A percentile compares a stretch with the other conserved stretches of the same genome.
Conservation (phyloP, 1,139 yeast species). For the Geotrichum aggregatum region DNA sequence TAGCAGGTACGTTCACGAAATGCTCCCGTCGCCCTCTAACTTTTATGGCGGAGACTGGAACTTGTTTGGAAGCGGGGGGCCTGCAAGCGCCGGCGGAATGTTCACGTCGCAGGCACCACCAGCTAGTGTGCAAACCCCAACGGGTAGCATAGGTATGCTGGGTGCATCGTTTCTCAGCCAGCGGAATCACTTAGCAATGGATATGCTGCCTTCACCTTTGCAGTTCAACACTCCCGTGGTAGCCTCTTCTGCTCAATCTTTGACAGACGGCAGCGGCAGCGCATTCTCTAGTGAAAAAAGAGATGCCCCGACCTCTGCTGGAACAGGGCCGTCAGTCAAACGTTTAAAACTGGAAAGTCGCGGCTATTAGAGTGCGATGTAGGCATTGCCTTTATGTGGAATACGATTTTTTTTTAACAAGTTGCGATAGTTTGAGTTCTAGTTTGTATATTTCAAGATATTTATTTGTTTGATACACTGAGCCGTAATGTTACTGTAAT, state of each 20-base stretch:
- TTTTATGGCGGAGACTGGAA: slow-evolving; percentile 40
- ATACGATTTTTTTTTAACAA: too few species aligned
- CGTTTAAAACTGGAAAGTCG: slow-evolving; percentile 2
- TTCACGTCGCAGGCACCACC: neutral
- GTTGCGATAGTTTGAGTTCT: too few species aligned
- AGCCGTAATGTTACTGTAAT: neutral
- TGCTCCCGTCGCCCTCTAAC: slow-evolving; percentile 42
- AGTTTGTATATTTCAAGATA: neutral
- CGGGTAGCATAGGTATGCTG: neutral
- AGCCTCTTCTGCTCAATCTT: slow-evolving; percentile 23
- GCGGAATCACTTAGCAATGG: slow-evolving; percentile 23
- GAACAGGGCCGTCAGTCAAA: slow-evolving; percentile 1
- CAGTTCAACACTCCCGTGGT: slow-evolving; percentile 34
- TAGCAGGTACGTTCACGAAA: slow-evolving; percentile 39
- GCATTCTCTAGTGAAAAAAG: slow-evolving; percentile 12
- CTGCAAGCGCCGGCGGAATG: neutral
- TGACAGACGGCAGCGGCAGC: slow-evolving; percentile 19
- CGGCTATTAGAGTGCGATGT: neutral
- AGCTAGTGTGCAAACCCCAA: neutral
- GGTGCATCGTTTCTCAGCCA: slow-evolving; percentile 1
- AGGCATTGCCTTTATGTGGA: too few species aligned
- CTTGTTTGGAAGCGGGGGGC: slow-evolving; percentile 13
- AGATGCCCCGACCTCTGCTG: neutral
- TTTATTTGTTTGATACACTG: neutral
- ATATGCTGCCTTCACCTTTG: slow-evolving; percentile 36